Evolutionary conservation across 2,329 filamentous ascomycete species (phyloP).

Genomic region (Scedosporium aurantiacum): DNA sequence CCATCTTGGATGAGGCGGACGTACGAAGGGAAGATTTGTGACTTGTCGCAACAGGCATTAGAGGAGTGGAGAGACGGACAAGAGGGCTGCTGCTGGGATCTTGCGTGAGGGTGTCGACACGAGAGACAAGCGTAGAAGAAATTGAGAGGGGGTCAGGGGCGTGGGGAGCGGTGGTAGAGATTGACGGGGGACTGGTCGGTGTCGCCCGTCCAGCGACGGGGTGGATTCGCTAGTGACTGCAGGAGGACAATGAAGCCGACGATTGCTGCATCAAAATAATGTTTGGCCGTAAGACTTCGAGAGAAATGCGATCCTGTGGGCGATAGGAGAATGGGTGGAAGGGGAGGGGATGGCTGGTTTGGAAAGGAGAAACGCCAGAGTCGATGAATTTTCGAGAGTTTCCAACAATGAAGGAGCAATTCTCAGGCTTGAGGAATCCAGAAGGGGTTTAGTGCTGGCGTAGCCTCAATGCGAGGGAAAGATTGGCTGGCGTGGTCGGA

Average conservation of each 20-base stretch:
- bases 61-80: constrained; percentile 23
- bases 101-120: background rate
- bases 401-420: background rate
- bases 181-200: background rate
- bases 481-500: background rate
- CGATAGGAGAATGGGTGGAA: background rate
- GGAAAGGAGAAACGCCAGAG: background rate
- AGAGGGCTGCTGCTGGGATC: background rate
- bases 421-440: background rate
- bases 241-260: background rate
- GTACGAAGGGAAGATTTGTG: constrained; percentile 60
- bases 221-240: background rate
- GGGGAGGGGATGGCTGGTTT: background rate
- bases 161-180: background rate
- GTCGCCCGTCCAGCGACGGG: background rate
- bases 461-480: background rate
- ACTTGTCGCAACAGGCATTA: constrained; percentile 80
- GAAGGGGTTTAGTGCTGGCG: background rate
- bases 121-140: background rate
- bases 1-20: constrained; percentile 65
- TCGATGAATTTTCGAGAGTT: constrained; percentile 1
- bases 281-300: background rate
- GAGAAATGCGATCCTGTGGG: background rate
- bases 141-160: background rate
- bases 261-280: background rate